phyloP scores from a whole-genome alignment of 768 basidiomycete genomes.

The Amanita phalloides region DNA sequence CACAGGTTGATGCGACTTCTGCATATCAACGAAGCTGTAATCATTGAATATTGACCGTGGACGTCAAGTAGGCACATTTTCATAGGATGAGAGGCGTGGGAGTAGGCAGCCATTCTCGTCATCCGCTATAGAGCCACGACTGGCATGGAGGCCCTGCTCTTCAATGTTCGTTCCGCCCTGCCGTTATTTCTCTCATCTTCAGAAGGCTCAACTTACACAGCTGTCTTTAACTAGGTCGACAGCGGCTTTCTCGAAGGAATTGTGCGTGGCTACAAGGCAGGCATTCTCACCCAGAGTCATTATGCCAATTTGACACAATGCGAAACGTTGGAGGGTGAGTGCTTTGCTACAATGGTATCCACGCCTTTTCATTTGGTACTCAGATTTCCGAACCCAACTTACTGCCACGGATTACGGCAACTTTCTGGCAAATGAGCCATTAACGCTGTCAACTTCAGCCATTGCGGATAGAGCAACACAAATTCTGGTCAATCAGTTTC shows the following conservation, averaged over 20 bases:
- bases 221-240: conserved; percentile 38
- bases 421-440: conserved; percentile 93
- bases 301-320: conserved; percentile 94
- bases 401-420: conserved; percentile 97
- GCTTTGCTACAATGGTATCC: background rate
- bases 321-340: conserved; percentile 88
- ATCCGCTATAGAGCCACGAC: background rate
- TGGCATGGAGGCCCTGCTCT: conserved; percentile 78
- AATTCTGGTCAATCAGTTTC: conserved; percentile 94
- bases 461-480: conserved; percentile 97
- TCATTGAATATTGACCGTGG: too few relatives aligned
- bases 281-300: conserved; percentile 79
- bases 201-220: conserved; percentile 16
- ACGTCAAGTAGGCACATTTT: too few relatives aligned
- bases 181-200: conserved; percentile 3
- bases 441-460: conserved; percentile 86
- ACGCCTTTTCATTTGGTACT: background rate
- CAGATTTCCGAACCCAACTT: conserved; percentile 93
- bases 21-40: too few relatives aligned
- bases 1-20: too few relatives aligned
- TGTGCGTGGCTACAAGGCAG: conserved; percentile 88
- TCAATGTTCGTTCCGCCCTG: conserved; percentile 49
- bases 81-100: conserved; percentile 3
- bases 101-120: background rate
- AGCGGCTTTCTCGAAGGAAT: conserved; percentile 74